Conservation (phyloP, 805 yeast species). For the Lachancea meyersii region DNA sequence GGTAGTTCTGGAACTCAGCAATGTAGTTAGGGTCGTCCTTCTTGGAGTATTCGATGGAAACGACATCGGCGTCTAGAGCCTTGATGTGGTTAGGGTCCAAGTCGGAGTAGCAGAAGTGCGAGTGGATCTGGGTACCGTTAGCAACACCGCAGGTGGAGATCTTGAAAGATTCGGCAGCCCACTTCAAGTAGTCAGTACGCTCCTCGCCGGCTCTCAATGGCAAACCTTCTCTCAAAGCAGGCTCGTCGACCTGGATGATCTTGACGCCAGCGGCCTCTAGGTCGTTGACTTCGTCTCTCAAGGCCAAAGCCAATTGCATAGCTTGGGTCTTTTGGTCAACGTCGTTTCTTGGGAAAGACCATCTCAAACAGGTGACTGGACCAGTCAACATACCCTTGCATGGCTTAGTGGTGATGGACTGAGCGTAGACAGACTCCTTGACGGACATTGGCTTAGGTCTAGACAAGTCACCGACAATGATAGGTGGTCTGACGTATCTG, state of each 20-base stretch:
- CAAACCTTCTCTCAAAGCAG: constrained; percentile 99
- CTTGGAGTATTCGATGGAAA: constrained; percentile 98
- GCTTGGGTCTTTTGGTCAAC: constrained; percentile 90
- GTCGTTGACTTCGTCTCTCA: constrained; percentile 97
- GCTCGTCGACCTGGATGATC: constrained; percentile 99
- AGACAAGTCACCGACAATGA: constrained; percentile 97
- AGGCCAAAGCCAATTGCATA: constrained; percentile 92
- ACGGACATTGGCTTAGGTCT: constrained; percentile 99
- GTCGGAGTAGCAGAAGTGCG: constrained; percentile 99
- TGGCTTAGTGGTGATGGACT: constrained; percentile 89
- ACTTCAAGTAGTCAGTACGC: constrained; percentile 91
- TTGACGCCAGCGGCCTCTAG: constrained; percentile 97
- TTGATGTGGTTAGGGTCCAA: constrained; percentile 99
- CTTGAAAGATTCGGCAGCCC: constrained; percentile 99
- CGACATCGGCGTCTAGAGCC: constrained; percentile 99
- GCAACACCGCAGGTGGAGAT: constrained; percentile 97
- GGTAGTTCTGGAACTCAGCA: constrained; percentile 95
- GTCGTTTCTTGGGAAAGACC: constrained; percentile 99
- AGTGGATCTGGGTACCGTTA: constrained; percentile 95
- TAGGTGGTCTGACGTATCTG: constrained; percentile 99
- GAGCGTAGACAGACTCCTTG: constrained; percentile 98
- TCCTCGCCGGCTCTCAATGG: constrained; percentile 97
- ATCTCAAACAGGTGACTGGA: constrained; percentile 98
- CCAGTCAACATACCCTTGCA: constrained; percentile 99
- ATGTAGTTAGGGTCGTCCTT: constrained; percentile 98